These are phyloP conservation scores for Diaporthe nobilis DNA, from an alignment of 2,329 filamentous ascomycete genomes.

Conservation along the genomic window DNA sequence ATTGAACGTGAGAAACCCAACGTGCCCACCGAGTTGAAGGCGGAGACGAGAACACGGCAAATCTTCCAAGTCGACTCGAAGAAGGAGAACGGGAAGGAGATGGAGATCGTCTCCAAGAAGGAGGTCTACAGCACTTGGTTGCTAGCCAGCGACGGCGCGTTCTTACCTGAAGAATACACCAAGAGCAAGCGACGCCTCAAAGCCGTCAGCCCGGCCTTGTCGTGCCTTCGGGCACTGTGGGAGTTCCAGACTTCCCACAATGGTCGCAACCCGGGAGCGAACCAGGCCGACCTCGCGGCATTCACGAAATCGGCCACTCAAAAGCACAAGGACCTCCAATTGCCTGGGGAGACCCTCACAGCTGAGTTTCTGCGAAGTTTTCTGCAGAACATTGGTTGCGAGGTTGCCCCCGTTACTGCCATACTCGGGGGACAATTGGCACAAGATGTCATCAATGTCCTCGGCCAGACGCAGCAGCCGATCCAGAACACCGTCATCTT, in stretches of 20 bases:
- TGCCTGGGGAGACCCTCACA: conserved; percentile 76
- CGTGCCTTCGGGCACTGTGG: conserved; percentile 91
- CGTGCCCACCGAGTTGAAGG: conserved; percentile 68
- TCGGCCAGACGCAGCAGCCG: conserved; percentile 91
- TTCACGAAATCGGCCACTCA: conserved; percentile 86
- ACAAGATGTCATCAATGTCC: conserved; percentile 97
- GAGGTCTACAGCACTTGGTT: conserved; percentile 92
- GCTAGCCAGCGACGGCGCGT: conserved; percentile 83
- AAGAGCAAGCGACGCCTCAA: conserved; percentile 77
- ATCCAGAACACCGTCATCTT: conserved; percentile 96
- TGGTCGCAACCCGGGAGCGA: conserved; percentile 68
- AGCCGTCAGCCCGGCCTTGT: conserved; percentile 86
- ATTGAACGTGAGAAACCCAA: conserved; percentile 90
- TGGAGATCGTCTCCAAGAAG: conserved; percentile 91
- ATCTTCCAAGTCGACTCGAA: conserved; percentile 81
- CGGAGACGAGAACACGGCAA: conserved; percentile 84
- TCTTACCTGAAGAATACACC: conserved; percentile 78
- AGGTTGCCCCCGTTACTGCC: conserved; percentile 88
- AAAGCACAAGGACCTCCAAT: conserved; percentile 81
- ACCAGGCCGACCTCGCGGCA: conserved; percentile 75
- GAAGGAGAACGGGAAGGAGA: conserved; percentile 76
- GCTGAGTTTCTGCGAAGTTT: conserved; percentile 86
- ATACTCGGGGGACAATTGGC: conserved; percentile 92
- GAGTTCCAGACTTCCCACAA: conserved; percentile 78
- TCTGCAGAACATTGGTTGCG: conserved; percentile 86